Conservation (phyloP, 2,329 filamentous ascomycete genomes). For the Epichloe hybrida region DNA sequence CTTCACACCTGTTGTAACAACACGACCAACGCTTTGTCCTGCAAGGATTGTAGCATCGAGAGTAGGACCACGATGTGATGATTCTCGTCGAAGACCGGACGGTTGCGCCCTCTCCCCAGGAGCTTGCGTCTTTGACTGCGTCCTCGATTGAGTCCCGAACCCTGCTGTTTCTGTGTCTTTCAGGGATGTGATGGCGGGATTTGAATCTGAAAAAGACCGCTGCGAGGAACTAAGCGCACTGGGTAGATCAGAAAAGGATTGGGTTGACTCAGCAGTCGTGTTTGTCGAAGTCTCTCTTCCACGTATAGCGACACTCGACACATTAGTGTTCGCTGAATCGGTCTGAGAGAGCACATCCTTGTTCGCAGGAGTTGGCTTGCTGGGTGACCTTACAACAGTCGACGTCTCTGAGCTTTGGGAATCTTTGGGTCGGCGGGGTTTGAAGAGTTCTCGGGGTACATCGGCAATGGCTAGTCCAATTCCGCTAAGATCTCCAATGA, state of each 20-base stretch:
- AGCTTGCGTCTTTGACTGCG: neutral
- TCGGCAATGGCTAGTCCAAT: constrained; percentile 77
- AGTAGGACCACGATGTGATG: constrained; percentile 12
- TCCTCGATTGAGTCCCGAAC: neutral
- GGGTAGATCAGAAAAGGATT: neutral
- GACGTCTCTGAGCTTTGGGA: constrained; percentile 1
- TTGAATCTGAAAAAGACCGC: neutral
- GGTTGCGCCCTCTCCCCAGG: constrained; percentile 7
- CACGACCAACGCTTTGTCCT: constrained; percentile 54
- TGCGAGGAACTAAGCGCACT: neutral
- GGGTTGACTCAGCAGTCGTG: neutral
- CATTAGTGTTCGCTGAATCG: constrained; percentile 2
- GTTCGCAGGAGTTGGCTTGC: constrained; percentile 3
- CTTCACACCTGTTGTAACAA: constrained; percentile 62
- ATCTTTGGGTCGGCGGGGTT: constrained; percentile 16
- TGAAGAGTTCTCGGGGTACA: constrained; percentile 45
- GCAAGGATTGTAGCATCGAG: constrained; percentile 51
- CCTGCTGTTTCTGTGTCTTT: neutral
- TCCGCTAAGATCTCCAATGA: constrained; percentile 67
- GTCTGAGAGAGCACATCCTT: constrained; percentile 4
- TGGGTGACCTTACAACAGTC: neutral
- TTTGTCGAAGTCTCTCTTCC: neutral
- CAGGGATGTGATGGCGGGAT: neutral
- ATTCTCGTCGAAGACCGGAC: constrained; percentile 8
- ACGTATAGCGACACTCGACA: neutral